These are phyloP conservation scores for Beta vulgaris DNA, from an alignment of 148 eudicot species.

Conservation along the genomic window DNA sequence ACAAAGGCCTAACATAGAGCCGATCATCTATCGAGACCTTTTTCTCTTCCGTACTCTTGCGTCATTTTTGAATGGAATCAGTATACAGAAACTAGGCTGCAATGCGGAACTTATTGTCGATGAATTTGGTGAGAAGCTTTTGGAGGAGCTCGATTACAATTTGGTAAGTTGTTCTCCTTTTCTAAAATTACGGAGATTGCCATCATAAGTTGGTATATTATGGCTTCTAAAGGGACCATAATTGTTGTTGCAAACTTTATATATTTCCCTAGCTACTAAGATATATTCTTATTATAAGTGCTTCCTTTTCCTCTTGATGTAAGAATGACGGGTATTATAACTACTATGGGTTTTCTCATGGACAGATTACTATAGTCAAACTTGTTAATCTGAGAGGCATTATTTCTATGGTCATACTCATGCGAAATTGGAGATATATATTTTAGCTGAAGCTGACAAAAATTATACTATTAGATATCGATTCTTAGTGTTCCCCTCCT, in stretches of 20 bases:
- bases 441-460: neutral
- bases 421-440: neutral
- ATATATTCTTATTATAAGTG: neutral
- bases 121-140: conserved; percentile 97
- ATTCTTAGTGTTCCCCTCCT: neutral
- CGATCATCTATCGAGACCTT: conserved; percentile 88
- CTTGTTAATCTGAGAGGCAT: neutral
- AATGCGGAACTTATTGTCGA: conserved; percentile 98
- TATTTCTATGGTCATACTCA: neutral
- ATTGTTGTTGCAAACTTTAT: neutral
- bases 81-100: conserved; percentile 94
- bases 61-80: conserved; percentile 89
- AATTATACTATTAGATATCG: neutral
- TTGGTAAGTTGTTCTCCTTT: conserved; percentile 53
- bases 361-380: neutral
- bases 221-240: conserved; percentile 1
- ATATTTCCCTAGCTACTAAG: neutral
- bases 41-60: conserved; percentile 97
- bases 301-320: too few species aligned
- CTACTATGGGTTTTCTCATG: neutral
- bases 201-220: neutral
- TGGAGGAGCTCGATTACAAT: conserved; percentile 98
- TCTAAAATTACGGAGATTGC: neutral
- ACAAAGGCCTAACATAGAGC: conserved; percentile 95
- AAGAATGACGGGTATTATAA: neutral